These are phyloP conservation scores for Erysimum cheiri DNA, from an alignment of 441 rosid species.

Conservation along the genomic window DNA sequence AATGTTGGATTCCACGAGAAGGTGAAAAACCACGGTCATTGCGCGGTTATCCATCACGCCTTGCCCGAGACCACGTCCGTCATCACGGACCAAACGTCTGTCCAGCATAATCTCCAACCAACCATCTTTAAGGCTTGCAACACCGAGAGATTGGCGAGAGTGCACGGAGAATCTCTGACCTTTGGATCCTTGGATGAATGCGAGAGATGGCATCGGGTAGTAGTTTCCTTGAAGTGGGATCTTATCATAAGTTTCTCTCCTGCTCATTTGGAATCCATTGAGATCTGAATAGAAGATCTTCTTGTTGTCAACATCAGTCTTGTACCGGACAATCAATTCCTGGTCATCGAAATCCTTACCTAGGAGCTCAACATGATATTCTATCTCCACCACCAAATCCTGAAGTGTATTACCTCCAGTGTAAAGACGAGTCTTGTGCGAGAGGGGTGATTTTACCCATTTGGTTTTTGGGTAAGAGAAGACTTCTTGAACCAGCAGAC, in stretches of 20 bases:
- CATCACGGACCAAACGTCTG: slow-evolving; percentile 82
- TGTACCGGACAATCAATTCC: slow-evolving; percentile 89
- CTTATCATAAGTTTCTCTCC: slow-evolving; percentile 93
- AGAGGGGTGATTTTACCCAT: slow-evolving; percentile 72
- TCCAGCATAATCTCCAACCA: slow-evolving; percentile 98
- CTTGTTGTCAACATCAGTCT: slow-evolving; percentile 71
- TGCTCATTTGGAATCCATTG: slow-evolving; percentile 98
- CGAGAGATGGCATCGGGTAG: slow-evolving; percentile 96
- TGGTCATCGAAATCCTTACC: slow-evolving; percentile 69
- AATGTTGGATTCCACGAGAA: slow-evolving; percentile 71
- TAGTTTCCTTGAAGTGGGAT: slow-evolving; percentile 97
- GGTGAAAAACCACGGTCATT: slow-evolving; percentile 76
- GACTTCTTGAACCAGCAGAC: slow-evolving; percentile 80
- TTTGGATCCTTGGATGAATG: slow-evolving; percentile 85
- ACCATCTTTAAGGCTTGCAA: slow-evolving; percentile 76
- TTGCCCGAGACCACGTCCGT: slow-evolving; percentile 99
- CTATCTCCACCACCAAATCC: slow-evolving; percentile 76
- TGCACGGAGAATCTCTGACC: slow-evolving; percentile 88
- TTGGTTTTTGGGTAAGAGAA: slow-evolving; percentile 77
- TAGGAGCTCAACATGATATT: slow-evolving; percentile 92
- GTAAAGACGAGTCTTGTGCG: slow-evolving; percentile 81
- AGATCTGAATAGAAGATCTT: slow-evolving; percentile 85
- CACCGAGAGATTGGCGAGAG: slow-evolving; percentile 89
- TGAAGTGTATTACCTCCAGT: slow-evolving; percentile 64
- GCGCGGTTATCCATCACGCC: slow-evolving; percentile 96